Base-by-base conservation (phyloP, 1,284 basidiomycete genomes). In the Apiotrichum siamense region DNA sequence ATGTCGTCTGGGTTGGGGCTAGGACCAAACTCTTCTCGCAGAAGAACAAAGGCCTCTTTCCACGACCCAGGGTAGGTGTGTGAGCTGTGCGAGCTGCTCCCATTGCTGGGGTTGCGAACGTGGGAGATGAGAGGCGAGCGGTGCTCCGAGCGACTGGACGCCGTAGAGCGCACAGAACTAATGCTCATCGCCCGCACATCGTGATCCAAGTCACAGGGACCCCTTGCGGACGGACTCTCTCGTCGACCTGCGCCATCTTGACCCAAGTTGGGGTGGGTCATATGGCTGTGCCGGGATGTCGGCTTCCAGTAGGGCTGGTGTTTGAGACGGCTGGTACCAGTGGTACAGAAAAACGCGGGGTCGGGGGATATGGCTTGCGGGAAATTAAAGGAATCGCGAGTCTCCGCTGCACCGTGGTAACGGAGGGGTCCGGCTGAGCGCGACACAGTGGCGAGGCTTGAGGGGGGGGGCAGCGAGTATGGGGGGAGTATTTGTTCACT, bases 1-100 rank as follows among this genome's bases (percentile, higher is more conserved):
- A 44, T 40, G 25, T 49, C 43, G 12, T 48, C 49, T 2, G 35
- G 42, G 13, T 49, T 20, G 7, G 42, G 42, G 10, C 17, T 25
- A 12, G 29, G 23, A 3, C 42, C 42, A 24, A 57, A 46, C 15
- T 40, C 27, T 20, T 24, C 35, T 35, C 49, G 46, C 7, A 57
- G 46, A 6, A 35, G n/a, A 6, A 36, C 7, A n/a, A 43, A 43
- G 18, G 41, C 41, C 15, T 43, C 41, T 20, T 15, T 7, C 41
- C 41, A 43, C 4, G 27, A n/a, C 17, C 33, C 33, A n/a, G 33
- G 18, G 33, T 11, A n/a, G 33, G 13, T 35, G 33, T 12, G 21
- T 23, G 37, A 38, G 21, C 37, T 38, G 21, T 38, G 25, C 7
- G 21, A 7, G 37, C 37, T 38, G 37, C 37, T 38, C 10, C 21